Percentiles rank a stretch among this genome's conserved stretches.
Evolutionary conservation across 2,329 filamentous ascomycete genomes (phyloP).

Genomic region (Harringtonia aguacate): DNA sequence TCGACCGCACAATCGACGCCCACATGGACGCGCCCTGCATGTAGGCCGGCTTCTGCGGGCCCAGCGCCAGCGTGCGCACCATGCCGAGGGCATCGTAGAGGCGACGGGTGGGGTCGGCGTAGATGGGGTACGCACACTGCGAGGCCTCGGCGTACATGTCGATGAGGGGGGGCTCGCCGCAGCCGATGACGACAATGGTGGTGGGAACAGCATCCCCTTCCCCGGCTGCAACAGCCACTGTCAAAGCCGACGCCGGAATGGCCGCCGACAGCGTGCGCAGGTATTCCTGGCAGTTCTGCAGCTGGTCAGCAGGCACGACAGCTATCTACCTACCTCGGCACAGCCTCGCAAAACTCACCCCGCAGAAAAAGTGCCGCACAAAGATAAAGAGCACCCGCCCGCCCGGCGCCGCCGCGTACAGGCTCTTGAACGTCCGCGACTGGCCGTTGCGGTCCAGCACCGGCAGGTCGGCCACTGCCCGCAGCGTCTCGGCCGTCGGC

Average conservation of each 20-base stretch:
- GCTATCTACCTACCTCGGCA: too few relatives aligned
- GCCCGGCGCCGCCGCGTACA: slow-evolving; percentile 44
- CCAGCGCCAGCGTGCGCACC: slow-evolving; percentile 51
- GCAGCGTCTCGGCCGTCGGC: slow-evolving; percentile 36
- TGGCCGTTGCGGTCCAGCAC: slow-evolving; percentile 54
- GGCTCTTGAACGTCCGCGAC: slow-evolving; percentile 48
- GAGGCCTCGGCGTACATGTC: slow-evolving; percentile 53
- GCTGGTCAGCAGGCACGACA: not conserved
- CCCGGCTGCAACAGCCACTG: slow-evolving; percentile 29
- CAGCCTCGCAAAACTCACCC: slow-evolving; percentile 36
- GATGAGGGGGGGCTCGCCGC: slow-evolving; percentile 59
- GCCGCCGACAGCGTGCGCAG: slow-evolving; percentile 49
- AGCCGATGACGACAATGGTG: slow-evolving; percentile 60
- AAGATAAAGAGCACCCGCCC: slow-evolving; percentile 60
- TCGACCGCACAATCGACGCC: slow-evolving; percentile 36
- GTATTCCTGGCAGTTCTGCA: slow-evolving; percentile 71
- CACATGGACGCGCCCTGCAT: slow-evolving; percentile 41
- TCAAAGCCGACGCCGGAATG: slow-evolving; percentile 41
- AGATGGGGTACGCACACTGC: slow-evolving; percentile 60
- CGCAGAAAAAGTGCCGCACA: slow-evolving; percentile 72
- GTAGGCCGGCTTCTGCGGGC: slow-evolving; percentile 48
- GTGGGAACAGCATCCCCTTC: too few relatives aligned
- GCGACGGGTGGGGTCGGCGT: slow-evolving; percentile 58
- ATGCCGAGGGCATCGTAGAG: slow-evolving; percentile 61
- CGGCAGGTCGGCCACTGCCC: slow-evolving; percentile 40